Evolutionary conservation across 164 flowering plant species (phyloP).

Genomic region (Annona cherimola): DNA sequence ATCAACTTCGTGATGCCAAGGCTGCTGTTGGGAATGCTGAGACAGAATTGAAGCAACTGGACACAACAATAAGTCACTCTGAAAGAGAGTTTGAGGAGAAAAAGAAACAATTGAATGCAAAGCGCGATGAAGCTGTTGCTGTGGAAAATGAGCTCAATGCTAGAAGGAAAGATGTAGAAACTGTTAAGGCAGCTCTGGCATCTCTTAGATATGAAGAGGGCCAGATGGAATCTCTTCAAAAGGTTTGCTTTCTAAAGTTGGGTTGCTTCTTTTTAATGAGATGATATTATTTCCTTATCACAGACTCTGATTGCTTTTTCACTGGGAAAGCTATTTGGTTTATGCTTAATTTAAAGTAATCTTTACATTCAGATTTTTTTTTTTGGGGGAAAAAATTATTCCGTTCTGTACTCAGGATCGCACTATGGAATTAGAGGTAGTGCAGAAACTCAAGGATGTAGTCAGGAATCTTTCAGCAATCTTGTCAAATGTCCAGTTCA

Average conservation of each 20-base stretch:
- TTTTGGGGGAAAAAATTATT: background rate
- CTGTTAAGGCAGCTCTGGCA: slow-evolving; percentile 41
- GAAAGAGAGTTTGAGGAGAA: slow-evolving; percentile 87
- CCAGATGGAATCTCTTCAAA: slow-evolving; percentile 73
- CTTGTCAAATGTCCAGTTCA: slow-evolving; percentile 68
- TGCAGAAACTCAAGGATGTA: slow-evolving; percentile 75
- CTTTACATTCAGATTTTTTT: background rate
- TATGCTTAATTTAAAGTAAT: background rate
- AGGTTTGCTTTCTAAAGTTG: slow-evolving; percentile 34
- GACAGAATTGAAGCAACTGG: slow-evolving; percentile 77
- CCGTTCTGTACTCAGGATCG: slow-evolving; percentile 50
- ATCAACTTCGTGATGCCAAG: slow-evolving; percentile 89
- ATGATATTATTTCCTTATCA: background rate
- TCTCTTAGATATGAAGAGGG: slow-evolving; percentile 72
- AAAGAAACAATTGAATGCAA: slow-evolving; percentile 51
- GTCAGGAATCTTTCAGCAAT: slow-evolving; percentile 56
- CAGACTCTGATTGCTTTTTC: background rate
- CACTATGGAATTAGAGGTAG: slow-evolving; percentile 46
- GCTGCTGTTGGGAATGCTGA: slow-evolving; percentile 83
- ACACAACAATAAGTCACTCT: slow-evolving; percentile 66
- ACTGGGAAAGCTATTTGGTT: background rate
- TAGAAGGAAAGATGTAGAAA: slow-evolving; percentile 61
- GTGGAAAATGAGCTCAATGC: slow-evolving; percentile 64
- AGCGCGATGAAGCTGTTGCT: slow-evolving; percentile 70
- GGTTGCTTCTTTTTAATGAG: background rate